phyloP scores from a whole-genome alignment of 2,329 filamentous ascomycete genomes.

The Thielaviopsis cerberus region DNA sequence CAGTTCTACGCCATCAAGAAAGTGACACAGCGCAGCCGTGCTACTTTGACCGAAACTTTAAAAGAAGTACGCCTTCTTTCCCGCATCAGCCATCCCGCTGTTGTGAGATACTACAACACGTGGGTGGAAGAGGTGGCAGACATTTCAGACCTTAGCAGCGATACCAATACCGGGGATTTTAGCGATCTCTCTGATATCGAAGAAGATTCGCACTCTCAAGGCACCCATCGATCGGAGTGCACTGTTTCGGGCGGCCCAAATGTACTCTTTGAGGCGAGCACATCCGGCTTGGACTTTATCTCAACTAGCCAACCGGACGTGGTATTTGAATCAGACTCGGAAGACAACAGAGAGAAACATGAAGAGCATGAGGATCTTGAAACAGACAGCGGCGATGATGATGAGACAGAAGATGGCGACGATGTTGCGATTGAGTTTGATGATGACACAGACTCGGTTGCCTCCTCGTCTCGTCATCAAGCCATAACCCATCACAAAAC shows the following conservation, averaged over 20 bases:
- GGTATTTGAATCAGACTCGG: slow-evolving; percentile 48
- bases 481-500: neutral
- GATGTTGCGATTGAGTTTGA: neutral
- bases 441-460: neutral
- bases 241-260: slow-evolving; percentile 15
- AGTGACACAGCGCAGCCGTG: slow-evolving; percentile 63
- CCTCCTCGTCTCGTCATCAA: neutral
- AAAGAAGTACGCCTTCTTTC: slow-evolving; percentile 79
- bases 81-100: slow-evolving; percentile 72
- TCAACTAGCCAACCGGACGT: slow-evolving; percentile 39
- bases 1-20: slow-evolving; percentile 95
- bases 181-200: slow-evolving; percentile 22
- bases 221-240: slow-evolving; percentile 15
- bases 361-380: slow-evolving; percentile 21
- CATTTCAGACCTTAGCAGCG: slow-evolving; percentile 22
- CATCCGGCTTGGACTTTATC: slow-evolving; percentile 70
- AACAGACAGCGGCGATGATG: slow-evolving; percentile 12
- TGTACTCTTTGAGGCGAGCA: slow-evolving; percentile 42
- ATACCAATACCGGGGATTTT: slow-evolving; percentile 36
- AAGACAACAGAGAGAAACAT: slow-evolving; percentile 27
- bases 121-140: slow-evolving; percentile 62
- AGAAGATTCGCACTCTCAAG: slow-evolving; percentile 17
- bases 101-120: slow-evolving; percentile 82
- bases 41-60: slow-evolving; percentile 55
- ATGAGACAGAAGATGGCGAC: slow-evolving; percentile 12